phyloP scores from a whole-genome alignment of 2,329 filamentous ascomycete species.

The Xylaria arbuscula region DNA sequence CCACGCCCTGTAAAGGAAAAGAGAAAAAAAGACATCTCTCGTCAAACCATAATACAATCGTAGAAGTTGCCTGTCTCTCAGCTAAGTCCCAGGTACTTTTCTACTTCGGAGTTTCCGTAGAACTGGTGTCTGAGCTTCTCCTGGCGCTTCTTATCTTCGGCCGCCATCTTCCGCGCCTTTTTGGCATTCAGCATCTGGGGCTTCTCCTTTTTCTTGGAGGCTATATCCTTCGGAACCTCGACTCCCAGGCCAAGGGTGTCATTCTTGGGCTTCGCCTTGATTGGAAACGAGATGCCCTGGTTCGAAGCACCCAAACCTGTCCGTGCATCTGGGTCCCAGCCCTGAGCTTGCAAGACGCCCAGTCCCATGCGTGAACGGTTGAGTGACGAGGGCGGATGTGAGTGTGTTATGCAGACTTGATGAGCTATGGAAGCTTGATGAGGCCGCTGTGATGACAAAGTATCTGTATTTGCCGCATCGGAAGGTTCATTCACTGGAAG shows the following conservation, averaged over 20 bases:
- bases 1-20: not conserved
- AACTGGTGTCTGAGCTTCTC: constrained; percentile 76
- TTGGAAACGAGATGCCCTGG: constrained; percentile 78
- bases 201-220: constrained; percentile 54
- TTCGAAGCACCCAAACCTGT: constrained; percentile 76
- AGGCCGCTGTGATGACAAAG: constrained; percentile 26
- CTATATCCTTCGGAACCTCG: constrained; percentile 54
- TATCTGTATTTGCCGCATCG: constrained; percentile 18
- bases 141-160: constrained; percentile 70
- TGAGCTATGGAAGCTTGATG: constrained; percentile 76
- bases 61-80: constrained; percentile 31
- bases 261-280: constrained; percentile 78
- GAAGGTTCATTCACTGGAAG: constrained; percentile 59
- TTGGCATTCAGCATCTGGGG: constrained; percentile 73
- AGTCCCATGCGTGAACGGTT: constrained; percentile 78
- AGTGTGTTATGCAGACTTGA: constrained; percentile 75
- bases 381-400: constrained; percentile 77
- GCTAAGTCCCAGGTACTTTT: constrained; percentile 72
- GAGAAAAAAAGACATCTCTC: constrained; percentile 1
- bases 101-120: constrained; percentile 78
- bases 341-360: constrained; percentile 71
- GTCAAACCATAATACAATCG: constrained; percentile 17
- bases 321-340: constrained; percentile 80
- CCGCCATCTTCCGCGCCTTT: constrained; percentile 70
- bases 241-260: constrained; percentile 80